These are phyloP conservation scores for Diaporthe batatas DNA, from an alignment of 2,329 filamentous ascomycete genomes.

Conservation along the genomic window DNA sequence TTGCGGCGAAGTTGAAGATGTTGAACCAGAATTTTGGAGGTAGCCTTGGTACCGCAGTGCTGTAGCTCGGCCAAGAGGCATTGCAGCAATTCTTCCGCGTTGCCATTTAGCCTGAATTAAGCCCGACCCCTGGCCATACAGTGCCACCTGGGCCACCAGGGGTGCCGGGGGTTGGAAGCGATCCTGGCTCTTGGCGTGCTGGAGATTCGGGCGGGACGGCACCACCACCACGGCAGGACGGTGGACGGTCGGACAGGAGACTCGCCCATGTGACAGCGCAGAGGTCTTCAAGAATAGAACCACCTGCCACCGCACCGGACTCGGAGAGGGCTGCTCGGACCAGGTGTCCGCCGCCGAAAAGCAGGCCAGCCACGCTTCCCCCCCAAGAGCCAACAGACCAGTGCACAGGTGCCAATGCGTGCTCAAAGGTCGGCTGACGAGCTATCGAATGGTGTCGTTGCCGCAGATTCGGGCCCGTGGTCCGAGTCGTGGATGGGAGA, in stretches of 20 bases:
- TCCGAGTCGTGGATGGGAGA: slow-evolving; percentile 13
- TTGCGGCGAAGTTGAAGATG: slow-evolving; percentile 19
- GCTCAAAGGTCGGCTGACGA: background rate
- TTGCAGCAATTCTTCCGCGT: slow-evolving; percentile 20
- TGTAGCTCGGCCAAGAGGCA: slow-evolving; percentile 29
- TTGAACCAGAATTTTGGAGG: slow-evolving; percentile 5
- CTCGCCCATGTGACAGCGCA: slow-evolving; percentile 19
- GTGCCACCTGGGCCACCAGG: background rate
- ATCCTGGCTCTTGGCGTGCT: slow-evolving; percentile 21
- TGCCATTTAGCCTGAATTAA: slow-evolving; percentile 29
- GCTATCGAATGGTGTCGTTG: background rate
- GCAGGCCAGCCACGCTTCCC: background rate
- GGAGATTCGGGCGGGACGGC: slow-evolving; percentile 1
- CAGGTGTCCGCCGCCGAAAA: slow-evolving; percentile 1
- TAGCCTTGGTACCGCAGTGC: background rate
- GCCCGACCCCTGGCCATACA: background rate
- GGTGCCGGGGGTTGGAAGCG: slow-evolving; percentile 22
- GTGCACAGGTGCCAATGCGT: slow-evolving; percentile 8
- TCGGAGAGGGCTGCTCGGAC: slow-evolving; percentile 1
- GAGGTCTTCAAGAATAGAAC: background rate
- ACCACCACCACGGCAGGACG: slow-evolving; percentile 18
- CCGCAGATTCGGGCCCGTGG: slow-evolving; percentile 6
- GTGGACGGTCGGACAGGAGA: slow-evolving; percentile 12
- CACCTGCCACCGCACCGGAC: slow-evolving; percentile 11
- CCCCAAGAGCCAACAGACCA: background rate